Percentiles rank a stretch among this genome's conserved stretches.
Evolutionary conservation across 306 rosid species (phyloP).

Genomic region (Vicia villosa): DNA sequence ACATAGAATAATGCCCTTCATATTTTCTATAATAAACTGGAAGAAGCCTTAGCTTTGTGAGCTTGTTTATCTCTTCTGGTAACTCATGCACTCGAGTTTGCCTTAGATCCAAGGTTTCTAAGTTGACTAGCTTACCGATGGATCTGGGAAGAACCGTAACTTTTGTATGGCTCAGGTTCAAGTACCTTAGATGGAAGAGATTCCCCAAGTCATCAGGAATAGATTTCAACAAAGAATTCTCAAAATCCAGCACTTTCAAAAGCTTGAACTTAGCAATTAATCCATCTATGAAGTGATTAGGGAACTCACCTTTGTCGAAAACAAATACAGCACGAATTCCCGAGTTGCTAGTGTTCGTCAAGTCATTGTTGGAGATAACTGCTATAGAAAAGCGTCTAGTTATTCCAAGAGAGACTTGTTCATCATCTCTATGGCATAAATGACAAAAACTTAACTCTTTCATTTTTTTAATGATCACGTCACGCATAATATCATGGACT

Average conservation of each 20-base stretch:
- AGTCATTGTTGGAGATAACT: not conserved
- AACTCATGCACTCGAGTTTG: constrained; percentile 10
- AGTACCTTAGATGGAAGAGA: constrained; percentile 10
- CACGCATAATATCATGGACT: constrained; percentile 32
- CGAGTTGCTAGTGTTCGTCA: not conserved
- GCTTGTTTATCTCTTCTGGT: constrained; percentile 17
- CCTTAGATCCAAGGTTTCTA: constrained; percentile 14
- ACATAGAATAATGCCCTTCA: not conserved
- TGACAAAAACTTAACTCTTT: constrained; percentile 16
- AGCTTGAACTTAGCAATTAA: not conserved
- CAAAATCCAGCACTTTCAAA: constrained; percentile 13
- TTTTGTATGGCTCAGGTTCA: constrained; percentile 10
- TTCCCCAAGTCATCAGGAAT: constrained; percentile 10
- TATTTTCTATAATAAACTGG: not conserved
- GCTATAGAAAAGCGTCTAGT: constrained; percentile 13
- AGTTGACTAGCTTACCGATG: not conserved
- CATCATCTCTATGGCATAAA: not conserved
- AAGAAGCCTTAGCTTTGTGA: constrained; percentile 11
- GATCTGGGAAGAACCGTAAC: constrained; percentile 3
- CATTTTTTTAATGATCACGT: constrained; percentile 27
- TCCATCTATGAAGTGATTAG: not conserved
- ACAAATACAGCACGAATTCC: constrained; percentile 1
- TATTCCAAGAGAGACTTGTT: not conserved
- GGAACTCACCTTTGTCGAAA: not conserved
- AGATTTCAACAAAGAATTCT: not conserved